A percentile compares a stretch with the other conserved stretches of the same genome.
phyloP scores from a whole-genome alignment of 805 yeast genomes.

The Myxozyma geophila region DNA sequence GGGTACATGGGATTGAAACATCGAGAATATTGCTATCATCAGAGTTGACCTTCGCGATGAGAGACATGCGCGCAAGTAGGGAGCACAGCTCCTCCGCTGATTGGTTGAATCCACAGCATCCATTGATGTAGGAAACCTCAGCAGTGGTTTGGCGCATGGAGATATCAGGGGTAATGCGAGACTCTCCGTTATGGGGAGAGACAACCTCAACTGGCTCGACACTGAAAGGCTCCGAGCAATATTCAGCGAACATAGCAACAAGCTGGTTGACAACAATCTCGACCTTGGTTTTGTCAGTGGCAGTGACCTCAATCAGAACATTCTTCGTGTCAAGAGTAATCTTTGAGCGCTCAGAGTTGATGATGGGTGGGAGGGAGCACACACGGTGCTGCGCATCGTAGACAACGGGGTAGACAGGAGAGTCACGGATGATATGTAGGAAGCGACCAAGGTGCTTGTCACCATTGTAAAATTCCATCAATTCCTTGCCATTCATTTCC shows the following conservation, averaged over 20 bases:
- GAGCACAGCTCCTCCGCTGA: constrained; percentile 67
- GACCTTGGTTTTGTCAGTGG: constrained; percentile 91
- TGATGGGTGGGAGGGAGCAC: constrained; percentile 95
- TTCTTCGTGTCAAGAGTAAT: constrained; percentile 82
- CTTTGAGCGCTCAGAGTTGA: constrained; percentile 89
- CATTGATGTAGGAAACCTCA: constrained; percentile 83
- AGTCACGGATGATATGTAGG: constrained; percentile 83
- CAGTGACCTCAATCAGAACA: constrained; percentile 91
- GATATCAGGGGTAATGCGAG: constrained; percentile 77
- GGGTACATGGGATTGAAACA: constrained; percentile 85
- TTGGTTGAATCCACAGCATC: constrained; percentile 84
- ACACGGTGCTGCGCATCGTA: constrained; percentile 76
- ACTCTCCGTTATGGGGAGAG: constrained; percentile 76
- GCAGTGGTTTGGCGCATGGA: constrained; percentile 70
- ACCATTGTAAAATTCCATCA: constrained; percentile 87
- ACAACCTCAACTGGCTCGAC: constrained; percentile 88
- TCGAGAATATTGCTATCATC: constrained; percentile 57
- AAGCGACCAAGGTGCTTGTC: constrained; percentile 90
- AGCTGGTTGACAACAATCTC: constrained; percentile 90
- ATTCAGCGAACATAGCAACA: constrained; percentile 94
- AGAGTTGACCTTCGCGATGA: constrained; percentile 61
- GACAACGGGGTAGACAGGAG: constrained; percentile 90
- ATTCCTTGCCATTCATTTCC: constrained; percentile 69
- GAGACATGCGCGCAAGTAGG: constrained; percentile 79
- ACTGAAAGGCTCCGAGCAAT: constrained; percentile 73